phyloP scores from a whole-genome alignment of 2,329 filamentous ascomycete genomes.

The Fusarium abutilonis region DNA sequence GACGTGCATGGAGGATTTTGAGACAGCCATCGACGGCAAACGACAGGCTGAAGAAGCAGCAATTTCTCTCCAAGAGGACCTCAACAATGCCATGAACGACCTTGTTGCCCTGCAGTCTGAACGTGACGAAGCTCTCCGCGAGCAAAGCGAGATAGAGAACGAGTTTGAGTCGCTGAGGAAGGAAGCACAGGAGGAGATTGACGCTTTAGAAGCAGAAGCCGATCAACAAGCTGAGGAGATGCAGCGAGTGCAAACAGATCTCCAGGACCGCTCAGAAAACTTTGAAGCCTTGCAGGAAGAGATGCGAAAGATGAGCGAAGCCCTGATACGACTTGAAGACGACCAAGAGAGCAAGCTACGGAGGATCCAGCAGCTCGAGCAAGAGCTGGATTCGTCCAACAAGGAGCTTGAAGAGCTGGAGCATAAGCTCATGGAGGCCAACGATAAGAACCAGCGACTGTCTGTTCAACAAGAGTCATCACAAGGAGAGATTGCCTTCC shows the following conservation, averaged over 20 bases:
- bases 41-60: slow-evolving; percentile 67
- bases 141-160: slow-evolving; percentile 66
- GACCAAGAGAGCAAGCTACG: slow-evolving; percentile 82
- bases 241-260: slow-evolving; percentile 73
- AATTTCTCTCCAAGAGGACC: slow-evolving; percentile 78
- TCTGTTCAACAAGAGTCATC: slow-evolving; percentile 92
- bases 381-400: slow-evolving; percentile 84
- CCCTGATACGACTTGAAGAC: slow-evolving; percentile 86
- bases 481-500: slow-evolving; percentile 91
- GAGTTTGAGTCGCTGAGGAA: slow-evolving; percentile 69
- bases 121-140: slow-evolving; percentile 83
- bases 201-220: slow-evolving; percentile 74
- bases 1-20: slow-evolving; percentile 80
- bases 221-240: slow-evolving; percentile 78
- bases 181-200: slow-evolving; percentile 73
- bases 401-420: slow-evolving; percentile 88
- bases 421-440: slow-evolving; percentile 82
- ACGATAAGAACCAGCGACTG: slow-evolving; percentile 86
- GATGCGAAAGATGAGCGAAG: slow-evolving; percentile 91
- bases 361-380: slow-evolving; percentile 83
- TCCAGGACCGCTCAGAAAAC: slow-evolving; percentile 83
- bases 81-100: slow-evolving; percentile 82
- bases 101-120: slow-evolving; percentile 81
- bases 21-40: slow-evolving; percentile 73
- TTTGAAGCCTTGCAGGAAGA: slow-evolving; percentile 92